A percentile compares a stretch with the other conserved stretches of the same genome.
phyloP scores from a whole-genome alignment of 306 rosid species.

The Acacia acuminata region DNA sequence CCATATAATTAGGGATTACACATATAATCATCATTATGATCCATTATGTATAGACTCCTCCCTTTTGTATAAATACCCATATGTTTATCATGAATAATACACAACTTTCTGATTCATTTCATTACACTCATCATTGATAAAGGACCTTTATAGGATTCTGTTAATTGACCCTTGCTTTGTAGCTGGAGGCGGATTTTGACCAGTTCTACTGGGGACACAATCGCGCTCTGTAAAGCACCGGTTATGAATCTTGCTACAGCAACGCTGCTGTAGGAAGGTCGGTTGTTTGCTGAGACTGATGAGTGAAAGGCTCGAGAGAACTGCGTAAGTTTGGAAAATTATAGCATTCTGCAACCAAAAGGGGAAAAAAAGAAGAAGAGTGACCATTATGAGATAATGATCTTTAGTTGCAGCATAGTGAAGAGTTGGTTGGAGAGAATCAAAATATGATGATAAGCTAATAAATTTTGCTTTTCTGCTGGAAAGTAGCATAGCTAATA shows the following conservation, averaged over 20 bases:
- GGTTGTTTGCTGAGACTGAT: slow-evolving; percentile 41
- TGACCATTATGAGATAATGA: not conserved
- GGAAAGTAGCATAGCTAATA: not conserved
- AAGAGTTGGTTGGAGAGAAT: too few species aligned
- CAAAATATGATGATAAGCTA: too few species aligned
- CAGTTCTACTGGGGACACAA: slow-evolving; percentile 66
- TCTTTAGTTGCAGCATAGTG: too few species aligned
- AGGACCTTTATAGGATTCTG: slow-evolving; percentile 48
- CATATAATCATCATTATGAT: too few species aligned
- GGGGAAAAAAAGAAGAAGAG: too few species aligned
- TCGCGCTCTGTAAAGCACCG: slow-evolving; percentile 65
- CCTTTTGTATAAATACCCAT: too few species aligned
- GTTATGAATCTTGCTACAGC: slow-evolving; percentile 73
- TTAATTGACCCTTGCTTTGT: slow-evolving; percentile 34
- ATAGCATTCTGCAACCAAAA: slow-evolving; percentile 57
- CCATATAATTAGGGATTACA: too few species aligned
- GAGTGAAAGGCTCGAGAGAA: slow-evolving; percentile 57
- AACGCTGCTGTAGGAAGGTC: slow-evolving; percentile 67
- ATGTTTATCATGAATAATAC: too few species aligned
- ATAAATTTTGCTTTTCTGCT: too few species aligned
- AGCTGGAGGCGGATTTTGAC: slow-evolving; percentile 77
- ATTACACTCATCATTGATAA: slow-evolving; percentile 31
- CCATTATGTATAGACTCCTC: too few species aligned
- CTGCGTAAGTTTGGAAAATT: slow-evolving; percentile 73
- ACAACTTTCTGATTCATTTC: too few species aligned